Evolutionary conservation across 2,329 filamentous ascomycete genomes (phyloP), one percentile per base, ranked within the genome.

Genomic region (Microsporum ferrugineum): DNA sequence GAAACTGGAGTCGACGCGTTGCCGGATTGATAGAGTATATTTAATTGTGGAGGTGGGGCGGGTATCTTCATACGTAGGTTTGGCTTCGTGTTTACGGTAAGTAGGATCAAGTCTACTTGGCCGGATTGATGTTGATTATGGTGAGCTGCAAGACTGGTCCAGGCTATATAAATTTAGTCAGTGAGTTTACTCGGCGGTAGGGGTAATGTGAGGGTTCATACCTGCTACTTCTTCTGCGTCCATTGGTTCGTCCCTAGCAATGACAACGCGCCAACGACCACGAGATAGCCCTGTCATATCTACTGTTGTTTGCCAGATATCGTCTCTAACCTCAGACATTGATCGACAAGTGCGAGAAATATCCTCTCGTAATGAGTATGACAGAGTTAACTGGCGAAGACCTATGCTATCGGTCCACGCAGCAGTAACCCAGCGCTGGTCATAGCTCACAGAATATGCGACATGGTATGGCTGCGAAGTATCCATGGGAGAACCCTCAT

Each of bases 341-440:
- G 67, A 62, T 57, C 75, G 69, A 31, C 66, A 62, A 12, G 68
- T 63, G 55, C 64, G 67, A 29, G 69, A 70, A 23, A 69, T 63
- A 68, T 72, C 64, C 72, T 75, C 67, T 66, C 76, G 69, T 66
- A 84, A 69, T 63, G 80, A 81, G 65, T 84, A 85, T 0, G 82
- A 79, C 62, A 79, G 77, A 1, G 72, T 79, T 23, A 78, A 74
- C 63, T 83, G 80, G 45, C 82, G 76, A 43, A 75, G 76, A 6
- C 83, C 83, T 31, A 74, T 77, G 62, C 76, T 80, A 70, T 86
- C 82, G 1, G 79, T 80, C 83, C 83, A 86, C 1, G 80, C 79
- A 2, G 79, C 82, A 5, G 78, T 81, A 29, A 85, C 66, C 84
- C 84, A 86, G 23, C 77, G 73, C 33, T 79, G 76, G 65, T 84